A percentile compares a stretch with the other conserved stretches of the same genome.
These are phyloP conservation scores for Ligustrum vulgare DNA, from an alignment of 257 asterid genomes.

Conservation along the genomic window DNA sequence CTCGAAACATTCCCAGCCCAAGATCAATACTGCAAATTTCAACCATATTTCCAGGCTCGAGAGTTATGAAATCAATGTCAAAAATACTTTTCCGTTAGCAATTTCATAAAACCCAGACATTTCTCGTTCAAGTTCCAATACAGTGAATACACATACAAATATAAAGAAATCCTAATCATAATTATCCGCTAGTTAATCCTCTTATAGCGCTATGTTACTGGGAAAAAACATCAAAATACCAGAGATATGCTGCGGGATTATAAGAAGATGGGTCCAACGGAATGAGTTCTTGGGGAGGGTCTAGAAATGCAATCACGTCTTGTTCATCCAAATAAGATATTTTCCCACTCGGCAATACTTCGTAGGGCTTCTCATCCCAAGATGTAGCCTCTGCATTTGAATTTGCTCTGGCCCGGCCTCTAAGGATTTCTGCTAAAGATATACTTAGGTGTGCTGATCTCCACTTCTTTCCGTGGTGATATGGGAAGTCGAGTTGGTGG, in stretches of 20 bases:
- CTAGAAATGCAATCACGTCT: slow-evolving; percentile 73
- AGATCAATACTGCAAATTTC: neutral
- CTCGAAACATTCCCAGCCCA: neutral
- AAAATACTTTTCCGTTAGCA: neutral
- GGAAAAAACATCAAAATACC: slow-evolving; percentile 33
- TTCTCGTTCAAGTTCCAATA: neutral
- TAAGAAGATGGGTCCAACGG: slow-evolving; percentile 81
- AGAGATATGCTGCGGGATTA: slow-evolving; percentile 81
- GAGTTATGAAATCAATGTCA: neutral
- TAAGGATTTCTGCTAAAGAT: slow-evolving; percentile 14
- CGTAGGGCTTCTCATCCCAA: slow-evolving; percentile 54
- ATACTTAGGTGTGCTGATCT: neutral
- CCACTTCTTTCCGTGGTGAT: slow-evolving; percentile 21
- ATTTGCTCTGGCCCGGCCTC: slow-evolving; percentile 33
- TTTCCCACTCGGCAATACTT: slow-evolving; percentile 34
- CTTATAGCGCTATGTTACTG: neutral
- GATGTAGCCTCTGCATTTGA: slow-evolving; percentile 33
- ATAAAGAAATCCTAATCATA: neutral
- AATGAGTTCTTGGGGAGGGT: slow-evolving; percentile 72
- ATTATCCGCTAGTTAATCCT: neutral
- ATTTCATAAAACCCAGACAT: neutral
- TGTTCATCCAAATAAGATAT: slow-evolving; percentile 54
- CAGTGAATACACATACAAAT: neutral
- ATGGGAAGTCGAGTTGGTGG: slow-evolving; percentile 13
- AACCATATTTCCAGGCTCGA: neutral